Evolutionary conservation across 352 stramenopile genomes (phyloP), one percentile per base, ranked within the genome.

Genomic region (Pythium vanterpoolii): DNA sequence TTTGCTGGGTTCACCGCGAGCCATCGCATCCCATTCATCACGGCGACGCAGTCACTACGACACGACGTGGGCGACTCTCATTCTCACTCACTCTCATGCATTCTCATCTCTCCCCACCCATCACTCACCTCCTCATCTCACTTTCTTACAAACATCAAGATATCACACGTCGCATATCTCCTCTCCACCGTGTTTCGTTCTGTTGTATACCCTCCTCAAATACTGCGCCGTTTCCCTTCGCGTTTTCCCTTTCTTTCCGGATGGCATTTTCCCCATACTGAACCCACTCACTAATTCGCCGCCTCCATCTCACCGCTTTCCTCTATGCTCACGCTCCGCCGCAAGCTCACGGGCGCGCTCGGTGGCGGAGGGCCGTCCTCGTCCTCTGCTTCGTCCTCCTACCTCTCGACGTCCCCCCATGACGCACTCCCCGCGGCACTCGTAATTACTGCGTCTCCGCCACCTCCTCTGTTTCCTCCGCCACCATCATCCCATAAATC

Each of bases 401-500:
- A n/a, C n/a, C n/a, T n/a, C n/a, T n/a, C n/a, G n/a, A n/a, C n/a
- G n/a, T n/a, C n/a, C n/a, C 27, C 45, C 2, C 39, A 19, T 26
- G 38, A 40, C 26, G 16, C 40, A 27, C 39, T 60, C 18, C 52
- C 52, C 0, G 39, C 52, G 27, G 36, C 52, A 19, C 42, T 60
- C n/a, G 42, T 60, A 11, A 60, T 60, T 30, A 60, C 52, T 9
- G 38, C 52, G 52, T 60, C 53, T 28, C 38, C 51, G 48, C 34
- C 50, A 1, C 44, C 50, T 54, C 31, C 24, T 46, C 45, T 21
- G 23, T 33, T 26, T 38, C 23, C n/a, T 36, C 46, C 44, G 69
- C 57, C 43, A 66, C 71, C 30, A 72, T 63, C 36, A 74, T 75
- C 42, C 58, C 71, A 69, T 27, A 26, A 49, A 23, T 38, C 39